A percentile compares a stretch with the other conserved stretches of the same genome.
Conservation (phyloP, 106 monocot species). For the Allium sativum region DNA sequence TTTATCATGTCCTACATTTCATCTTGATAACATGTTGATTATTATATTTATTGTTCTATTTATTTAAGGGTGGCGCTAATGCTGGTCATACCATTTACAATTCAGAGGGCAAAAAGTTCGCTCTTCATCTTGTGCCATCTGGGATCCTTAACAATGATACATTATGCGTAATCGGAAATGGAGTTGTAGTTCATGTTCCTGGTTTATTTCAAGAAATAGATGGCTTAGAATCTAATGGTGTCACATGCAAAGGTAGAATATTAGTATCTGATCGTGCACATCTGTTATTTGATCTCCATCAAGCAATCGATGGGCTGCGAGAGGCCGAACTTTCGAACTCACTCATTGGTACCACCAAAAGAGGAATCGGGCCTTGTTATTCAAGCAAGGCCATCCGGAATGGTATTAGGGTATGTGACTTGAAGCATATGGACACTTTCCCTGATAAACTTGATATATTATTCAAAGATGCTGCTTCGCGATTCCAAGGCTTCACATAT, state of each 20-base stretch:
- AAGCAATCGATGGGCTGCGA: slow-evolving; percentile 70
- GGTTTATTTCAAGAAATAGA: slow-evolving; percentile 86
- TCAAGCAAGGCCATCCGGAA: slow-evolving; percentile 80
- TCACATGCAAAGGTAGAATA: slow-evolving; percentile 66
- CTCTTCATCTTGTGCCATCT: slow-evolving; percentile 92
- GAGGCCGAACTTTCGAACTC: slow-evolving; percentile 84
- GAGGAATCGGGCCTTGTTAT: slow-evolving; percentile 95
- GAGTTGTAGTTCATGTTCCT: slow-evolving; percentile 84
- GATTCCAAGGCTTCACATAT: slow-evolving; percentile 67
- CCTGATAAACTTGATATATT: slow-evolving; percentile 55
- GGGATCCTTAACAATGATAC: slow-evolving; percentile 86
- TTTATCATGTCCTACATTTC: neutral
- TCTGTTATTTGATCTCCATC: slow-evolving; percentile 90
- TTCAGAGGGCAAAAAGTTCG: slow-evolving; percentile 84
- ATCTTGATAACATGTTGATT: neutral
- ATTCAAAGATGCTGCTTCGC: slow-evolving; percentile 67
- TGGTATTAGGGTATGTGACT: slow-evolving; percentile 73
- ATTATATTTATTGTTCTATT: neutral
- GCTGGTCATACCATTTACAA: slow-evolving; percentile 97
- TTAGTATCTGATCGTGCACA: slow-evolving; percentile 92
- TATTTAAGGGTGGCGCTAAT: slow-evolving; percentile 87
- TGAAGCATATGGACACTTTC: slow-evolving; percentile 86
- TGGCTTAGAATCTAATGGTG: slow-evolving; percentile 64
- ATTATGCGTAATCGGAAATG: slow-evolving; percentile 84
- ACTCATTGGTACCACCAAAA: slow-evolving; percentile 90